Conservation (phyloP, 345 rosid genomes). For the Murraya paniculata region DNA sequence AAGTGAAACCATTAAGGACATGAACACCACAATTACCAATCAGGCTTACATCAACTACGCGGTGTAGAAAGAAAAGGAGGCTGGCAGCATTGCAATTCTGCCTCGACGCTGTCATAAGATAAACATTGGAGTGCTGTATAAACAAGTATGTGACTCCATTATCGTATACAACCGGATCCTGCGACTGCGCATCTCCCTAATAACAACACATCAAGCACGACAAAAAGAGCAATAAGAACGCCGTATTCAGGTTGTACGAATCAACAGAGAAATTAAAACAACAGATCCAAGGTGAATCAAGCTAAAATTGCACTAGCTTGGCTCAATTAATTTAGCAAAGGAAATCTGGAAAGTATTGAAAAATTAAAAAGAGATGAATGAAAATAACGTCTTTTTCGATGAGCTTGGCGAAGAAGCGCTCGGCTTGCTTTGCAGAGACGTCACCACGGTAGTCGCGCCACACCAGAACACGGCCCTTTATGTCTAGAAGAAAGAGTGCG, state of each 20-base stretch:
- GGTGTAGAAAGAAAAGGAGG: conserved; percentile 83
- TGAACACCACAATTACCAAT: conserved; percentile 5
- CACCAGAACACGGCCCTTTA: conserved; percentile 91
- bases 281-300: conserved; percentile 9
- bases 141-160: conserved; percentile 94
- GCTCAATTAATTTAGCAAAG: background rate
- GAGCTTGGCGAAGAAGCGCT: conserved; percentile 92
- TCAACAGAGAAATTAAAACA: background rate
- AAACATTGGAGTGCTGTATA: conserved; percentile 88
- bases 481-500: conserved; percentile 85
- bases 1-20: background rate
- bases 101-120: conserved; percentile 83
- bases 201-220: conserved; percentile 6
- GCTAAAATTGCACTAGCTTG: background rate
- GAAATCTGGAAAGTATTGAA: background rate
- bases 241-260: too few relatives aligned
- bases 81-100: conserved; percentile 99
- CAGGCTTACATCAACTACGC: conserved; percentile 80
- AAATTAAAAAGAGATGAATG: background rate
- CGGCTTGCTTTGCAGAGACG: conserved; percentile 80
- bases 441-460: conserved; percentile 99
- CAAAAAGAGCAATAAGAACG: background rate
- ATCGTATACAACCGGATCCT: conserved; percentile 96
- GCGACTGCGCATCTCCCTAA: conserved; percentile 96
- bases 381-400: conserved; percentile 78